Evolutionary conservation across 805 yeast genomes (phyloP).

Genomic region (Suhomyces tanzawaensis): DNA sequence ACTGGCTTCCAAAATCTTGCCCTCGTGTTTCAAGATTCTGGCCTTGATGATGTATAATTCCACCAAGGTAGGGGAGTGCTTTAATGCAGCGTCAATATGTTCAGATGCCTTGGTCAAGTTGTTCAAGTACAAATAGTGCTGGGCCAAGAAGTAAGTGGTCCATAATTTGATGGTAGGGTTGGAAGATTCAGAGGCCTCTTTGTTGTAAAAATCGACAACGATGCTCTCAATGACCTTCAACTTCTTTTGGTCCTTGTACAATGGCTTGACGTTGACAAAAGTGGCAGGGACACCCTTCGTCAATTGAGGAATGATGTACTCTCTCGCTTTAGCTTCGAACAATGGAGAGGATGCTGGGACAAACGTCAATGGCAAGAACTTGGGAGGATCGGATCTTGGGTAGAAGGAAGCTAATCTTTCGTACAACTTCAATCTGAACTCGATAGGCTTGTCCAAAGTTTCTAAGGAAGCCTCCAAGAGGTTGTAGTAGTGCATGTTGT

Average conservation of each 20-base stretch:
- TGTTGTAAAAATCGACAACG: constrained; percentile 47
- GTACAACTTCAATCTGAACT: constrained; percentile 59
- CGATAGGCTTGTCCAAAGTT: constrained; percentile 36
- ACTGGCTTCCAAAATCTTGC: constrained; percentile 62
- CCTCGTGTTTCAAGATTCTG: constrained; percentile 69
- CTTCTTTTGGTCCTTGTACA: constrained; percentile 51
- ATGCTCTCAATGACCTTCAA: constrained; percentile 49
- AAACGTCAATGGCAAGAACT: constrained; percentile 73
- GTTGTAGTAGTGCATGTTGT: constrained; percentile 62
- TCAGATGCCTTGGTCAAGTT: constrained; percentile 54
- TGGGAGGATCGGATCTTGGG: constrained; percentile 82
- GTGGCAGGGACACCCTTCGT: constrained; percentile 86
- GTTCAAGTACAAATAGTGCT: constrained; percentile 62
- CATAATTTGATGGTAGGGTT: constrained; percentile 56
- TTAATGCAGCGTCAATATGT: constrained; percentile 59
- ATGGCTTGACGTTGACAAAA: constrained; percentile 79
- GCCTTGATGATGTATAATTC: constrained; percentile 83
- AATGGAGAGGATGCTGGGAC: constrained; percentile 50
- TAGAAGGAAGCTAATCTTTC: constrained; percentile 63
- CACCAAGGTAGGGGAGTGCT: constrained; percentile 78
- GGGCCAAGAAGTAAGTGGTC: constrained; percentile 77
- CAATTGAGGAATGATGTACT: constrained; percentile 62
- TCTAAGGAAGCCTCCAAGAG: constrained; percentile 65
- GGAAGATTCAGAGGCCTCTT: constrained; percentile 21
- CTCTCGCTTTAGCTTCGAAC: constrained; percentile 45